These are phyloP conservation scores for Colletotrichum limetticola DNA, from an alignment of 2,329 filamentous ascomycete species.

Conservation along the genomic window DNA sequence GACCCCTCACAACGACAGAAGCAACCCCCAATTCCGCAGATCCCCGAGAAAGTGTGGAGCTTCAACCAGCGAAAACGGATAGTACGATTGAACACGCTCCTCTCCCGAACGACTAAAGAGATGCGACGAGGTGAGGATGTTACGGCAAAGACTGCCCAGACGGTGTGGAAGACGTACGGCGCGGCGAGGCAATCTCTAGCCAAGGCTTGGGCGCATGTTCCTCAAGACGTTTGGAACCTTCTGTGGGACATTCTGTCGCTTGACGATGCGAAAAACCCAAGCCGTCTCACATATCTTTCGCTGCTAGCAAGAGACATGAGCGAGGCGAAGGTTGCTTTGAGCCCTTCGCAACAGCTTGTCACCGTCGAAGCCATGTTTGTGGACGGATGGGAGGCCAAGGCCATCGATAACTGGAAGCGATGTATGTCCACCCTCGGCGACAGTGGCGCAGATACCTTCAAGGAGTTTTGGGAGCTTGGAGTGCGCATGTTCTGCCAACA, in stretches of 20 bases:
- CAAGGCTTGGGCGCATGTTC: slow-evolving; percentile 63
- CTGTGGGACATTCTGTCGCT: slow-evolving; percentile 73
- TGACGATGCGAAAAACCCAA: slow-evolving; percentile 59
- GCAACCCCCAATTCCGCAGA: slow-evolving; percentile 43
- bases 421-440: slow-evolving; percentile 63
- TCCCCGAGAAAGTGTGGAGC: slow-evolving; percentile 49
- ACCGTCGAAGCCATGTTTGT: slow-evolving; percentile 77
- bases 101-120: slow-evolving; percentile 44
- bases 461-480: slow-evolving; percentile 72
- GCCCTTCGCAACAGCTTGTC: slow-evolving; percentile 68
- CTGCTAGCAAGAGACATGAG: slow-evolving; percentile 74
- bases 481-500: slow-evolving; percentile 70
- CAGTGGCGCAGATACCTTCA: slow-evolving; percentile 55
- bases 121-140: slow-evolving; percentile 39
- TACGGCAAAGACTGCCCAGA: slow-evolving; percentile 47
- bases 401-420: slow-evolving; percentile 72
- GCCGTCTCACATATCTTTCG: slow-evolving; percentile 70
- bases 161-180: slow-evolving; percentile 62
- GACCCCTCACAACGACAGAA: slow-evolving; percentile 32
- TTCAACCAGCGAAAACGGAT: slow-evolving; percentile 52
- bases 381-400: slow-evolving; percentile 68
- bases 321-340: slow-evolving; percentile 65
- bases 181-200: slow-evolving; percentile 56
- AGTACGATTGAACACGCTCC: slow-evolving; percentile 46
- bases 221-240: slow-evolving; percentile 69